phyloP scores from a whole-genome alignment of 2,329 filamentous ascomycete genomes.

The Keithomyces neogunnii region DNA sequence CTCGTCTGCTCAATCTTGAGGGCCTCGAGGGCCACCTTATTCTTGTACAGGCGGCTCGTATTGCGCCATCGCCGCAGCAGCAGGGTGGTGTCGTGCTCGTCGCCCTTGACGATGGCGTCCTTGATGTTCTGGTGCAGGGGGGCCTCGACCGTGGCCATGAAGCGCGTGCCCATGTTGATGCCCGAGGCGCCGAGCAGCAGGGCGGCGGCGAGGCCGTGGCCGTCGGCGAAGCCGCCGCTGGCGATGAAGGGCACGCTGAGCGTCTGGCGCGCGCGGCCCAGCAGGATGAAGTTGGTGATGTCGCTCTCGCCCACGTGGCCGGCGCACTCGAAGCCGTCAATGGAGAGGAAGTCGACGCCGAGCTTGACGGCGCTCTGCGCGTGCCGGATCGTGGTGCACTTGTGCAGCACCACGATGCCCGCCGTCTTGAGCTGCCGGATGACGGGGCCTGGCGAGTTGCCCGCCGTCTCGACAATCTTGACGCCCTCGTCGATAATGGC shows the following conservation, averaged over 20 bases:
- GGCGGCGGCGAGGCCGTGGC: slow-evolving; percentile 84
- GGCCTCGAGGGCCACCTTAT: slow-evolving; percentile 77
- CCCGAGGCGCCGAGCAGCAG: slow-evolving; percentile 84
- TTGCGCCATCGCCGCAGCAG: slow-evolving; percentile 89
- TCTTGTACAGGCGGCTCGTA: slow-evolving; percentile 79
- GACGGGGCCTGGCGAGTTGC: slow-evolving; percentile 80
- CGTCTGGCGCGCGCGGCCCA: slow-evolving; percentile 75
- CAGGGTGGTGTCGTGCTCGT: slow-evolving; percentile 86
- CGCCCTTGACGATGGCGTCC: slow-evolving; percentile 76
- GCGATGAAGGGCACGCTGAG: slow-evolving; percentile 89
- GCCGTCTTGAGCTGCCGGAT: slow-evolving; percentile 81
- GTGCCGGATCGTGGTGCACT: slow-evolving; percentile 94
- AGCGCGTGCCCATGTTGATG: slow-evolving; percentile 97
- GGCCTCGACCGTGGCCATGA: slow-evolving; percentile 92
- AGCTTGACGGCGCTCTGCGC: slow-evolving; percentile 86
- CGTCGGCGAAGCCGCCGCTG: slow-evolving; percentile 91
- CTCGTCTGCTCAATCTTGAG: slow-evolving; percentile 78
- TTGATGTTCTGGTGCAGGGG: slow-evolving; percentile 94
- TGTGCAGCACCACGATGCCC: slow-evolving; percentile 77
- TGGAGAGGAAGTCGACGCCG: slow-evolving; percentile 91
- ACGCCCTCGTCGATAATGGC: slow-evolving; percentile 91
- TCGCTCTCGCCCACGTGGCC: slow-evolving; percentile 81
- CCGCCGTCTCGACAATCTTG: slow-evolving; percentile 85
- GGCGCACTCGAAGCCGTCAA: slow-evolving; percentile 96
- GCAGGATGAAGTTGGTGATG: slow-evolving; percentile 83